These are phyloP conservation scores for Suhomyces sp. DNA, from an alignment of 805 yeast species.

Conservation along the genomic window DNA sequence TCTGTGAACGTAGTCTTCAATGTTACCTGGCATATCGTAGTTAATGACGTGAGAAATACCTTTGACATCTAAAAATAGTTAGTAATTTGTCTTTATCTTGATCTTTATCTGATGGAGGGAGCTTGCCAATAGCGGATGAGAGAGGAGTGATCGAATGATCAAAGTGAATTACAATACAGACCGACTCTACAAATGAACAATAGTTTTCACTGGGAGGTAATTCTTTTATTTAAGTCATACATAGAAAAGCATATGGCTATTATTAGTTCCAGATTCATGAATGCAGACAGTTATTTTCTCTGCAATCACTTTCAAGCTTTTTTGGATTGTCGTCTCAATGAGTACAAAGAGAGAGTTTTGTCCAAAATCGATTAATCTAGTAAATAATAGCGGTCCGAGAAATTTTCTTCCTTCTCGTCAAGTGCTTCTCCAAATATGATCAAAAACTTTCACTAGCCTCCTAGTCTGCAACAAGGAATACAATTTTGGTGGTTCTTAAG, in stretches of 20 bases:
- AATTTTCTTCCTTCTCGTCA: not conserved
- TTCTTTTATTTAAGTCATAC: slow-evolving; percentile 8
- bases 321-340: not conserved
- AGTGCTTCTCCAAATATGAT: slow-evolving; percentile 9
- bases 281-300: not conserved
- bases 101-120: not conserved
- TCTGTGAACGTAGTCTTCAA: slow-evolving; percentile 98
- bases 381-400: not conserved
- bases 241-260: slow-evolving; percentile 9
- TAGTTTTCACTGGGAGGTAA: slow-evolving; percentile 1
- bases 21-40: slow-evolving; percentile 96
- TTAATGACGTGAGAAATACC: slow-evolving; percentile 92
- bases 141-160: not conserved
- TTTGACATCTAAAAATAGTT: slow-evolving; percentile 76
- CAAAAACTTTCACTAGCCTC: slow-evolving; percentile 4
- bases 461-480: not conserved
- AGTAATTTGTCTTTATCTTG: slow-evolving; percentile 18
- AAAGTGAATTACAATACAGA: not conserved
- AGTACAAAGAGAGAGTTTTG: not conserved
- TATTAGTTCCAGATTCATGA: slow-evolving; percentile 4
- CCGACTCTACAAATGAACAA: slow-evolving; percentile 1
- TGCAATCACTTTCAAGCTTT: not conserved
- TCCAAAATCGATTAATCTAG: not conserved
- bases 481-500: not conserved
- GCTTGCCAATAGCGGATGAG: not conserved